phyloP scores from a whole-genome alignment of 768 basidiomycete species.

The Tylopilus felleus region DNA sequence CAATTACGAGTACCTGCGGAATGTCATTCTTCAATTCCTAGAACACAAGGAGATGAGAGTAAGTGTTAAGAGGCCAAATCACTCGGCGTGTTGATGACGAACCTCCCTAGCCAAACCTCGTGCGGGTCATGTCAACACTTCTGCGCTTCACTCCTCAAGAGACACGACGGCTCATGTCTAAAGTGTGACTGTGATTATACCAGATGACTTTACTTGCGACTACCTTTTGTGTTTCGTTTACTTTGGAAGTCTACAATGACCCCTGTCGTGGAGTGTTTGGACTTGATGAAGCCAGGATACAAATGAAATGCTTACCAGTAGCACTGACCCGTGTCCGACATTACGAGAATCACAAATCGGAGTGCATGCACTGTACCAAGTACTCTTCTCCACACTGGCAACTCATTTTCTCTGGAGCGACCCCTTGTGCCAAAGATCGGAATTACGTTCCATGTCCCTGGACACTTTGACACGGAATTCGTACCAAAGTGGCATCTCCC shows the following conservation, averaged over 20 bases:
- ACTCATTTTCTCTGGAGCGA: background rate
- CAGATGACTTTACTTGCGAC: background rate
- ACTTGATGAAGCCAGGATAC: background rate
- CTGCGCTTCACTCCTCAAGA: slow-evolving; percentile 95
- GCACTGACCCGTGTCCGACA: background rate
- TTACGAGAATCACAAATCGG: too few relatives aligned
- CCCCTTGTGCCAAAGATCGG: background rate
- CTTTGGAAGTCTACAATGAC: background rate
- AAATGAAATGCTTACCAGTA: background rate
- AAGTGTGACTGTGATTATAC: slow-evolving; percentile 48
- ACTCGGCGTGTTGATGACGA: background rate
- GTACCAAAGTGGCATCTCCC: slow-evolving; percentile 65
- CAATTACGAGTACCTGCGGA: slow-evolving; percentile 92
- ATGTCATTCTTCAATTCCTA: slow-evolving; percentile 94
- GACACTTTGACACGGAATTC: slow-evolving; percentile 69
- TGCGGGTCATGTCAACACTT: slow-evolving; percentile 89
- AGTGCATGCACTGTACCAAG: background rate
- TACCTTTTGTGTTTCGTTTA: background rate
- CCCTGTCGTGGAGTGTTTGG: background rate
- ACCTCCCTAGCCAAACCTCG: slow-evolving; percentile 69
- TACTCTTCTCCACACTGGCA: background rate
- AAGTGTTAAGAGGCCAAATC: slow-evolving; percentile 30
- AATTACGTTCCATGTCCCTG: slow-evolving; percentile 50
- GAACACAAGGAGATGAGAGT: slow-evolving; percentile 99
- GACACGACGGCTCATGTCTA: slow-evolving; percentile 82